Evolutionary conservation across 2,329 filamentous ascomycete genomes (phyloP).

Genomic region (Fusarium albidum): DNA sequence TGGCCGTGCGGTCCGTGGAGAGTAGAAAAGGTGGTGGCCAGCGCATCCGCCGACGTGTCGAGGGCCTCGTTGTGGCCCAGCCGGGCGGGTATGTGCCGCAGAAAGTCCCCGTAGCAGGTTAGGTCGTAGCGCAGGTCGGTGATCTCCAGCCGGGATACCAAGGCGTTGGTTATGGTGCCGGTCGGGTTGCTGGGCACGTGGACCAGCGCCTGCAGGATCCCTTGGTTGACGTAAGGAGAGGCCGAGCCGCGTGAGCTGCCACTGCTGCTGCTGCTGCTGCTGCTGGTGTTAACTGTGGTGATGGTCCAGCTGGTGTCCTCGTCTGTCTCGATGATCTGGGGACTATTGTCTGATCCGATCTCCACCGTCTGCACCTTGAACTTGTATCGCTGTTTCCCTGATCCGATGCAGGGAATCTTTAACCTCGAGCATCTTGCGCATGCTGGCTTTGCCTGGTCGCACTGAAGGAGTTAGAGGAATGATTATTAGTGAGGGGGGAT

Average conservation of each 20-base stretch:
- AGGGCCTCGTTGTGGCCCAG: conserved; percentile 56
- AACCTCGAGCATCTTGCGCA: conserved; percentile 57
- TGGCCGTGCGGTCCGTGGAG: conserved; percentile 28
- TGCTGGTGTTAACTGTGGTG: background rate
- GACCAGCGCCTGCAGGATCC: conserved; percentile 1
- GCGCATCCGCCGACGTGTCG: conserved; percentile 47
- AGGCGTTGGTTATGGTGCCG: conserved; percentile 33
- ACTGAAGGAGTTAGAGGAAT: conserved; percentile 44
- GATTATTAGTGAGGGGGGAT: background rate
- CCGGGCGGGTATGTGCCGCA: conserved; percentile 54
- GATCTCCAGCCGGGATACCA: conserved; percentile 46
- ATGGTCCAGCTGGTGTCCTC: conserved; percentile 2
- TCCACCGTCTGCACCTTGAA: conserved; percentile 51
- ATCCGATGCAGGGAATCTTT: conserved; percentile 53
- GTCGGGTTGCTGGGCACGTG: conserved; percentile 44
- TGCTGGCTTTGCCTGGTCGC: conserved; percentile 53
- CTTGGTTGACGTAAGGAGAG: background rate
- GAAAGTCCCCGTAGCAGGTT: conserved; percentile 54
- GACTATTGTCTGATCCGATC: conserved; percentile 1
- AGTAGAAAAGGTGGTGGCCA: conserved; percentile 39
- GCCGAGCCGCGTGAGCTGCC: background rate
- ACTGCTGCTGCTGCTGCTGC: background rate
- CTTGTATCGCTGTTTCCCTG: conserved; percentile 57
- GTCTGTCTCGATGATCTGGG: conserved; percentile 12
- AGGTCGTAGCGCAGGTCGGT: conserved; percentile 57